Conservation (phyloP, 2,329 filamentous ascomycete genomes). For the Pseudocercospora musae region DNA sequence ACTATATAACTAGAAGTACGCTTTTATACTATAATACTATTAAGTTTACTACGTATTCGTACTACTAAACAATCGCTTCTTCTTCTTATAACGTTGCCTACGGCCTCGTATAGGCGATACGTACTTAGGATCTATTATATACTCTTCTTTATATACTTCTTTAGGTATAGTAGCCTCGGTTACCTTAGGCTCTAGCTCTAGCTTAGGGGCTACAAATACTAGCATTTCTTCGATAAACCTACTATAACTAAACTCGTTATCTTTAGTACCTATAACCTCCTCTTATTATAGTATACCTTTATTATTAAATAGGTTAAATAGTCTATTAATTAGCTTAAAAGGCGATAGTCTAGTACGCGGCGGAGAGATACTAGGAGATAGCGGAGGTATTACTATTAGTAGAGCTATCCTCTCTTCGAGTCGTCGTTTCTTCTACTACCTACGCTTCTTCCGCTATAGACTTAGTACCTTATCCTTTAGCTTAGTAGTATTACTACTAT, state of each 20-base stretch:
- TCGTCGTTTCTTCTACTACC: neutral
- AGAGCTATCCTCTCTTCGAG: neutral
- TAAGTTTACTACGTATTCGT: neutral
- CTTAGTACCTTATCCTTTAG: neutral
- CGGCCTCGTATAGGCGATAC: neutral
- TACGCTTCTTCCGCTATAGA: neutral
- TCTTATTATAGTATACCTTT: neutral
- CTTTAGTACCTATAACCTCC: neutral
- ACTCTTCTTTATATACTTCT: neutral
- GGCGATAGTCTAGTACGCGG: neutral
- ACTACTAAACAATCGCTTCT: neutral
- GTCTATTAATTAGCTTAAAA: neutral
- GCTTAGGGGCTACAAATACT: neutral
- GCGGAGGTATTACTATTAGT: neutral
- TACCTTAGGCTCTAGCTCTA: too few relatives aligned
- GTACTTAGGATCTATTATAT: neutral
- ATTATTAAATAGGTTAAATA: neutral
- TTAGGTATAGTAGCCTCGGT: neutral
- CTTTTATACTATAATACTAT: neutral
- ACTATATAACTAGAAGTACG: neutral
- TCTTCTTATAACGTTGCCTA: neutral
- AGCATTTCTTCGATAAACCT: neutral
- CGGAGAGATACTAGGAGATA: neutral
- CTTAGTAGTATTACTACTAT: conserved; percentile 3
- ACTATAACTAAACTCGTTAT: neutral